Evolutionary conservation across 495 filamentous ascomycete genomes (phyloP), one percentile per base, ranked within the genome.

Genomic region (Venustampulla echinocandica): DNA sequence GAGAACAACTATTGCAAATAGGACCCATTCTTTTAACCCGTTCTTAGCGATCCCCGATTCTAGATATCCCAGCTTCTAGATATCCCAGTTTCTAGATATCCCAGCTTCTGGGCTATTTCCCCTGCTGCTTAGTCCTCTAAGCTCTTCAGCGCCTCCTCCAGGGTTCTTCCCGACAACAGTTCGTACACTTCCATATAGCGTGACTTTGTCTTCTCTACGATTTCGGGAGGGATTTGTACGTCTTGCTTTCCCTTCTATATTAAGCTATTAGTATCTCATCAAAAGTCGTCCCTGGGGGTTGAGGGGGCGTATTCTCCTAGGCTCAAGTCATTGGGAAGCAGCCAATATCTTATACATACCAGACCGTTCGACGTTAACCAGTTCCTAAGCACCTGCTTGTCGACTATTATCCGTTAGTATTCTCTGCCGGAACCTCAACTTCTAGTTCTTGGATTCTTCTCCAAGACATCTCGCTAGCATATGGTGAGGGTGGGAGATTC

Each of bases 341-440:
- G n/a, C n/a, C n/a, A n/a, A n/a, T n/a, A n/a, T n/a, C n/a, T n/a
- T n/a, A n/a, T n/a, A n/a, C n/a, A n/a, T n/a, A n/a, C 38, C 21
- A 41, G 38, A 41, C 82, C 82, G 46, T 79, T 67, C 28, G 54
- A 52, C 1, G 76, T 81, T 60, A 96, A 64, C 87, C 89, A 96
- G 64, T 96, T 83, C 15, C 90, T 70, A 55, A 95, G 53, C 53
- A 75, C 81, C 74, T 95, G 90, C 75, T 96, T 95, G 61, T 95
- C 89, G 42, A 69, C 87, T 64, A 82, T 88, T 38, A 77, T 69
- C 69, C 92, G 88, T 14, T 82, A 70, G 21, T 70, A 68, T 1
- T 89, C 89, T 24, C 79, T 63, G 52, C 74, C 73, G 54, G 93
- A 9, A 67, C 66, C 14, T 76, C 79, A 52, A 75, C n/a, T n/a